phyloP scores from a whole-genome alignment of 2,329 filamentous ascomycete species.

The Orbilia ellipsospora region DNA sequence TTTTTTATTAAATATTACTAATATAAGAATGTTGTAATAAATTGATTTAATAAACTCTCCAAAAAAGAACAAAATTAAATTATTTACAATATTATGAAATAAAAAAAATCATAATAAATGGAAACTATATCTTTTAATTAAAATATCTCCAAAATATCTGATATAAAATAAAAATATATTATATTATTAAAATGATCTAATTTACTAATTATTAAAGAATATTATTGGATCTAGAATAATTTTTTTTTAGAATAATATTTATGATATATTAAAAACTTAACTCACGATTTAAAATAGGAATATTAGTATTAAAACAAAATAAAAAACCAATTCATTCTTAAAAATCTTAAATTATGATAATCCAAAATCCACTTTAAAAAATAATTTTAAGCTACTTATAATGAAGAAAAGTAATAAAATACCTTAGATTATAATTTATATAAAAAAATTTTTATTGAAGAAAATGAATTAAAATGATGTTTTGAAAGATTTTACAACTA shows the following conservation, averaged over 20 bases:
- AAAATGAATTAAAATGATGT: no score
- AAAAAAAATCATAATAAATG: no score
- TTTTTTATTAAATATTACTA: no score
- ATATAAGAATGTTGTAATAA: no score
- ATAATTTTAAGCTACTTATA: conserved; percentile 1
- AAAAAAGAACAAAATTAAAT: no score
- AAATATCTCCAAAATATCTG: no score
- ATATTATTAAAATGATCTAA: not conserved
- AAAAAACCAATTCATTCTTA: not conserved
- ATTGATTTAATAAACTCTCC: no score
- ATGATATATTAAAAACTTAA: not conserved
- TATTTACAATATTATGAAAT: no score
- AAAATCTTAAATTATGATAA: not conserved
- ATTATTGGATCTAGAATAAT: not conserved
- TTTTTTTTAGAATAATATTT: conserved; percentile 1
- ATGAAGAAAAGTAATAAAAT: not conserved
- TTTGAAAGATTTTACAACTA: no score
- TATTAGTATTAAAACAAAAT: conserved; percentile 4
- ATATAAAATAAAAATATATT: not conserved
- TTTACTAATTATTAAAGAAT: not conserved
- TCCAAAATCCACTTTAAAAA: not conserved
- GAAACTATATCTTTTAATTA: no score
- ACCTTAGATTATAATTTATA: no score
- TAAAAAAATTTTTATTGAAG: no score
- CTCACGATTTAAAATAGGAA: not conserved